phyloP scores from a whole-genome alignment of 2,329 filamentous ascomycete species.

The Fusarium aywerte region DNA sequence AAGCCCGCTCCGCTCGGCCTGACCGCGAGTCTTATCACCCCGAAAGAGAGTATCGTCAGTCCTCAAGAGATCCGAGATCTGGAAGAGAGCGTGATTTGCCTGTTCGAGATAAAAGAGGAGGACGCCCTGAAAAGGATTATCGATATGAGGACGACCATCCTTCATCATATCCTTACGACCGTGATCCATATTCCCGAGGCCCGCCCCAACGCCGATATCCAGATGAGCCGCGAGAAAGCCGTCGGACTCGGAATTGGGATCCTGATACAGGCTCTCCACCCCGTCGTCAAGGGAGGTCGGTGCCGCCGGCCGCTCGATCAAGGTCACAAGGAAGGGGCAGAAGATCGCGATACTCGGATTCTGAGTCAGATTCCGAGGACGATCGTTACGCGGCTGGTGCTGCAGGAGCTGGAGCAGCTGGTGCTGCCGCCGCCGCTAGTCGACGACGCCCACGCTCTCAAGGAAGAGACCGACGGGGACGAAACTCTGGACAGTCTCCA shows the following conservation, averaged over 20 bases:
- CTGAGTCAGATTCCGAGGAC: conserved; percentile 37
- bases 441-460: conserved; percentile 43
- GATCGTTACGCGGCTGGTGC: conserved; percentile 19
- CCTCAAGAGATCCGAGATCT: conserved; percentile 21
- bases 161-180: conserved; percentile 17
- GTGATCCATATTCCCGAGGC: conserved; percentile 15
- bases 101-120: conserved; percentile 19
- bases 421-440: conserved; percentile 14
- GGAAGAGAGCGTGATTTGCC: conserved; percentile 26
- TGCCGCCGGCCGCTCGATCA: conserved; percentile 26
- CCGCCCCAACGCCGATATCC: conserved; percentile 5
- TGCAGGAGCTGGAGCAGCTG: conserved; percentile 15
- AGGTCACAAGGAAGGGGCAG: conserved; percentile 31
- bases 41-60: conserved; percentile 14
- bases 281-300: conserved; percentile 30
- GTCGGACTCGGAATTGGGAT: conserved; percentile 4
- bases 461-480: conserved; percentile 28
- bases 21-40: conserved; percentile 19
- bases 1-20: conserved; percentile 31
- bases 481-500: conserved; percentile 29
- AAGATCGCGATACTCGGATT: conserved; percentile 21
- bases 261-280: conserved; percentile 21
- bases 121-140: conserved; percentile 17
- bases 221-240: conserved; percentile 14
- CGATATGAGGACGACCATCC: conserved; percentile 20